Percentiles rank a stretch among this genome's conserved stretches.
Evolutionary conservation across 345 rosid genomes (phyloP).

Genomic region (Citrus maxima): DNA sequence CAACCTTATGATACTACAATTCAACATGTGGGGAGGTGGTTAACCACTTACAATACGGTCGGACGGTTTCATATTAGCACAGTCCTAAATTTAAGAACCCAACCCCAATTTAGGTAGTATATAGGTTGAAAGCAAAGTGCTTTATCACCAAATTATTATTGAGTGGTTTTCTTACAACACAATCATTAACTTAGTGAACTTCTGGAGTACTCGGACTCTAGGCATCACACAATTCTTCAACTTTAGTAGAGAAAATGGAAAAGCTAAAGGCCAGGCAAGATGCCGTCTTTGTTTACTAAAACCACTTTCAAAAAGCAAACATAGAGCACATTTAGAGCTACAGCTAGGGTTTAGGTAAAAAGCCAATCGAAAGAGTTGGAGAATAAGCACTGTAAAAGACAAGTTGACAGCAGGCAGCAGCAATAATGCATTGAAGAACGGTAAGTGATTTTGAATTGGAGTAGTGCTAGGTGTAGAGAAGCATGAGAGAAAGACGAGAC

Average conservation of each 20-base stretch:
- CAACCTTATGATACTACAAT: too few species aligned
- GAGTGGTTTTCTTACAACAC: neutral
- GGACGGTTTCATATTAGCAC: too few species aligned
- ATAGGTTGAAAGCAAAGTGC: too few species aligned
- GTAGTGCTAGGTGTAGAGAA: too few species aligned
- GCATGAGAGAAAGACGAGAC: too few species aligned
- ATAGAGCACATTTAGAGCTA: neutral
- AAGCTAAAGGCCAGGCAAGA: neutral
- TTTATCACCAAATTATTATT: neutral
- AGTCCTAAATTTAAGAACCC: too few species aligned
- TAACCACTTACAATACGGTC: too few species aligned
- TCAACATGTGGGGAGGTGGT: too few species aligned
- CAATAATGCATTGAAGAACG: neutral
- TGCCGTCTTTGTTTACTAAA: neutral
- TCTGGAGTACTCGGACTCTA: neutral
- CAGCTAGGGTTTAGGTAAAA: neutral
- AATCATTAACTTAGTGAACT: neutral
- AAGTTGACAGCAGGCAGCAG: too few species aligned
- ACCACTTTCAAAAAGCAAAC: constrained; percentile 6
- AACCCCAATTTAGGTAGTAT: too few species aligned
- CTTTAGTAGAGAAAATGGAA: neutral
- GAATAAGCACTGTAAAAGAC: neutral
- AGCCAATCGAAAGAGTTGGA: neutral
- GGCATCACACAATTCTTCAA: neutral
- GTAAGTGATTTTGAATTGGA: too few species aligned